Evolutionary conservation across 2,329 filamentous ascomycete genomes (phyloP), one percentile per base, ranked within the genome.

Genomic region (Xylaria sp.): DNA sequence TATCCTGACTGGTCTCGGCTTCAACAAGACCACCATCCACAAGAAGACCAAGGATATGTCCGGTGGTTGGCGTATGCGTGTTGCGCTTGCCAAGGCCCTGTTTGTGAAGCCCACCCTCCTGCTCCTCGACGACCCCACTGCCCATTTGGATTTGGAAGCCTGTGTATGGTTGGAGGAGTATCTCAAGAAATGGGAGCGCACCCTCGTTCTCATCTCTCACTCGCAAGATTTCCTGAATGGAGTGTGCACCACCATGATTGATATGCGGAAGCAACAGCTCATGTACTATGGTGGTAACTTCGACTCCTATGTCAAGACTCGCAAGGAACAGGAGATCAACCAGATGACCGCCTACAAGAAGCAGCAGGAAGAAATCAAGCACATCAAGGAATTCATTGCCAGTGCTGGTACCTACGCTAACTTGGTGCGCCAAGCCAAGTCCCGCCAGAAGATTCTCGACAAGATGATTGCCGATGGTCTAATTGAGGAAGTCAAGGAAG

Each of bases 1-100:
- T 74, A 99, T 99, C 81, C 84, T 99, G 76, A 99, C 96, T 65
- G 96, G 96, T 94, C 92, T 99, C 68, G 96, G 96, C 74, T 99
- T 99, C 90, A 97, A 99, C 91, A 98, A 98, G 87, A 84, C 84
- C 76, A 99, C 97, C 65, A 98, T 99, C 80, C 86, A 97, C 83
- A 99, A 99, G 90, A 98, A 97, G 90, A 99, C 97, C 77, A 99
- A 98, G 89, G 97, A 99, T 82, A 99, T 99, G 97, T 99, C 96
- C 74, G 96, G 96, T 93, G 96, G 96, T 77, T 99, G 96, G 96
- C 91, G 95, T 87, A 99, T 99, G 96, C 93, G 97, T 88, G 96
- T 99, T 68, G 96, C 96, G 66, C 91, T 99, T 70, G 96, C 88
- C 80, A 98, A 98, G 87, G 96, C 96, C 66, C 91, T 99, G 62